Base-by-base conservation (phyloP, 1,284 basidiomycete genomes). In the Ustilago loliicola region DNA sequence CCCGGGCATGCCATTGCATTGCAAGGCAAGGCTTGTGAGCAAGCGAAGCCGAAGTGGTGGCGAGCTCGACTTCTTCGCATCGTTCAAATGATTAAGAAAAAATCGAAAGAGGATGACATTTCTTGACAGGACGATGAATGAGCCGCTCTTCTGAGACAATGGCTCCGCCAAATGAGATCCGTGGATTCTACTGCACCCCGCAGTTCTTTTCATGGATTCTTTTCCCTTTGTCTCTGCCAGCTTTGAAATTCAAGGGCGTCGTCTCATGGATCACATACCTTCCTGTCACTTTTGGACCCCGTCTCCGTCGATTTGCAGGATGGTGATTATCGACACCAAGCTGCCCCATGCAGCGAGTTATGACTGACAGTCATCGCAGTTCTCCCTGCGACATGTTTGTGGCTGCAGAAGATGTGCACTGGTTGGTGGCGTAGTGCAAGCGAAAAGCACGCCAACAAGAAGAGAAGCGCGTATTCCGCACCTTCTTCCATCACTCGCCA, bases 361-460 rank as follows among this genome's bases (percentile, higher is more conserved):
- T 40, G 11, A 15, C 38, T 40, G 38, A 40, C 17, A 15, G 17
- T 17, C 38, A 40, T 40, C 10, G 38, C 38, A 9, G 38, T 45
- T 7, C 15, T 1, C 21, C 8, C n/a, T 45, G 19, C 42, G 3
- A 15, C 48, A 27, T 29, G 48, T 29, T 45, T 27, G 48, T 29
- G 27, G 48, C 48, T 50, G 48, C 48, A 50, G 48, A 29, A 27
- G 4, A 19, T 53, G 51, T 29, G 30, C 19, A 17, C 10, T 30
- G 50, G 50, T 52, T 53, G 51, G 51, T 53, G 51, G 51, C 51
- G 51, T 53, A 15, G 29, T 21, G 30, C 51, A 53, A 53, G 30
- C 51, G 27, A 53, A 34, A 29, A 53, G 51, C 19, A 29, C 48
- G 48, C 48, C 27, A 2, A 50, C 27, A 27, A 47, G 25, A 8